Evolutionary conservation across 1,139 yeast species (phyloP), one percentile per base, ranked within the genome.

Genomic region (Nadsonia commutata): DNA sequence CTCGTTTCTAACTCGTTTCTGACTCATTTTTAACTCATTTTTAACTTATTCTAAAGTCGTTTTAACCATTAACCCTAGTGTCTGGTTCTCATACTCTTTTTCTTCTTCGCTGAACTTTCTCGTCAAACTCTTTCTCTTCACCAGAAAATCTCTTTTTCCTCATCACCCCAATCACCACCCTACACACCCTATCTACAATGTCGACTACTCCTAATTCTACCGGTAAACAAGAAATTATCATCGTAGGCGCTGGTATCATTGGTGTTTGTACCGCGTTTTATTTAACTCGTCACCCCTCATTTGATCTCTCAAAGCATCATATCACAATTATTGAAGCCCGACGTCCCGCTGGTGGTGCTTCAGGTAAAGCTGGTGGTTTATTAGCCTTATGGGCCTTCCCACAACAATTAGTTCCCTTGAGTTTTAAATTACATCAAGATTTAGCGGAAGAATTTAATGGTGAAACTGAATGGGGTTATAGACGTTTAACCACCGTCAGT

Each of bases 331-430:
- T 90, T 19, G 98, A 90, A 60, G 80, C 93, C 44, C 82, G 83
- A 52, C 71, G 95, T 55, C 94, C 90, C 2, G 98, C 97, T 0
- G 94, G 96, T 41, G 98, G 96, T 37, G 98, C 98, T 17, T 77
- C 88, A 37, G 98, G 98, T 45, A 90, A 90, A 56, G 98, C 98
- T 2, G 98, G 98, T 37, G 98, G 98, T 0, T 67, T 90, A 42
- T 64, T 90, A 45, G 96, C 96, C 1, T 70, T 83, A 38, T 86
- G 97, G 94, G 97, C 97, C 0, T 90, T 90, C 60, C 98, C 98
- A 1, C 88, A 82, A 55, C 95, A 85, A 59, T 77, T 90, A 44
- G 97, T 88, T 3, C 94, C 95, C 1, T 68, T 90, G 45, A 80
- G 94, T 40, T 90, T 86, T 63, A 73, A 75, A 50, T 70, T 90